Evolutionary conservation across 208 protist genomes (phyloP).

Genomic region (Trypanosoma grayi): DNA sequence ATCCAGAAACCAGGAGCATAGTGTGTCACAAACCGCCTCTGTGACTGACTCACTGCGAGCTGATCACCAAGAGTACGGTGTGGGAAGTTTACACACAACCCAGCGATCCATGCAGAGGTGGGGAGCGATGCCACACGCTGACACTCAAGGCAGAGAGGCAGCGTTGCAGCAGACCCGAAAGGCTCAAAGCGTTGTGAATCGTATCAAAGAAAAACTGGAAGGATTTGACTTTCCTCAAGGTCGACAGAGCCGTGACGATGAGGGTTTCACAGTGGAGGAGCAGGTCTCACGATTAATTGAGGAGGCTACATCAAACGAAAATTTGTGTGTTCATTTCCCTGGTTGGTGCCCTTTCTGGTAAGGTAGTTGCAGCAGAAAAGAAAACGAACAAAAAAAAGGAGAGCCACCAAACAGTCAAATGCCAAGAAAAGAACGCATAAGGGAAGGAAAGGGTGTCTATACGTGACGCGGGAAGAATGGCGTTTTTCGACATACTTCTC

Average conservation of each 20-base stretch:
- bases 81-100: constrained; percentile 24
- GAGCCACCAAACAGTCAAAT: not conserved
- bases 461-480: not conserved
- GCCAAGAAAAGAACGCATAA: not conserved
- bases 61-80: constrained; percentile 7
- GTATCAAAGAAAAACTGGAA: constrained; percentile 97
- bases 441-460: constrained; percentile 11
- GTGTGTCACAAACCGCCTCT: not conserved
- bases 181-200: constrained; percentile 95
- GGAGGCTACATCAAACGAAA: constrained; percentile 98
- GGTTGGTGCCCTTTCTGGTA: constrained; percentile 99
- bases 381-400: constrained; percentile 5
- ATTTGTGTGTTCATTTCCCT: constrained; percentile 98
- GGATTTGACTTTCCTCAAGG: constrained; percentile 94
- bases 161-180: constrained; percentile 86
- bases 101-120: constrained; percentile 14
- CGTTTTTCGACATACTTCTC: too few species aligned
- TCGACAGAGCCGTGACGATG: constrained; percentile 26
- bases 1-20: not conserved
- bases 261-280: constrained; percentile 70
- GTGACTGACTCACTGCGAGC: constrained; percentile 10
- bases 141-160: constrained; percentile 7
- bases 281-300: constrained; percentile 95
- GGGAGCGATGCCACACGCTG: not conserved
- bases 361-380: not conserved